phyloP scores from a whole-genome alignment of 2,329 filamentous ascomycete genomes.

The Stachybotrys chlorohalonatus region DNA sequence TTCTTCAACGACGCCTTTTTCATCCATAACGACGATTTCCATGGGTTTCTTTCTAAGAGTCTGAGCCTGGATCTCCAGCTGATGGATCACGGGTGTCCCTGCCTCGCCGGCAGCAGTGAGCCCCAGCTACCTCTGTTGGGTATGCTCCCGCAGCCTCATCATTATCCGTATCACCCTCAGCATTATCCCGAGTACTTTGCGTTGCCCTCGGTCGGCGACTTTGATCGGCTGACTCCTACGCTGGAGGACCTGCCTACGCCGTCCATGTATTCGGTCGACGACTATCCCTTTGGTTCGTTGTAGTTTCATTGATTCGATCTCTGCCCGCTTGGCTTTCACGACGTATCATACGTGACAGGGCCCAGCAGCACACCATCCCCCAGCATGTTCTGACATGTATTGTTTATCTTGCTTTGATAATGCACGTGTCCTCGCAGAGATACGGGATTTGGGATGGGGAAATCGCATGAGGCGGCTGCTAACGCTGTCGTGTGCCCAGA shows the following conservation, averaged over 20 bases:
- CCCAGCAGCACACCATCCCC: too few relatives aligned
- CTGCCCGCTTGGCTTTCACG: neutral
- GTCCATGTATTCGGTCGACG: neutral
- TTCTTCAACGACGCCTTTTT: neutral
- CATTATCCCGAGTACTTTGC: neutral
- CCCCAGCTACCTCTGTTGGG: neutral
- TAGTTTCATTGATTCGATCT: neutral
- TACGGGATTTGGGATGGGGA: neutral
- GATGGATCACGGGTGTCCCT: neutral
- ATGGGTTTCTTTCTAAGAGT: constrained; percentile 1
- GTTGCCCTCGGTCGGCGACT: neutral
- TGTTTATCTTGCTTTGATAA: too few relatives aligned
- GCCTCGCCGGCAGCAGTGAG: neutral
- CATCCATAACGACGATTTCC: neutral
- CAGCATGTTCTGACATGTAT: too few relatives aligned
- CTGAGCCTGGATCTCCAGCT: neutral
- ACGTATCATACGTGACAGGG: too few relatives aligned
- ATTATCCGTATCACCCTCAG: neutral
- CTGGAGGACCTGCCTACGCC: neutral
- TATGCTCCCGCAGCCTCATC: neutral
- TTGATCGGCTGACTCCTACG: neutral
- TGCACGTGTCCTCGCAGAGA: too few relatives aligned
- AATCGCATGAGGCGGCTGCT: neutral
- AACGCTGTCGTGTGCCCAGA: neutral
- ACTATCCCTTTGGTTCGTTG: neutral